A percentile compares a stretch with the other conserved stretches of the same genome.
Evolutionary conservation across 1,284 basidiomycete genomes (phyloP).

Genomic region (Hemileia vastatrix): DNA sequence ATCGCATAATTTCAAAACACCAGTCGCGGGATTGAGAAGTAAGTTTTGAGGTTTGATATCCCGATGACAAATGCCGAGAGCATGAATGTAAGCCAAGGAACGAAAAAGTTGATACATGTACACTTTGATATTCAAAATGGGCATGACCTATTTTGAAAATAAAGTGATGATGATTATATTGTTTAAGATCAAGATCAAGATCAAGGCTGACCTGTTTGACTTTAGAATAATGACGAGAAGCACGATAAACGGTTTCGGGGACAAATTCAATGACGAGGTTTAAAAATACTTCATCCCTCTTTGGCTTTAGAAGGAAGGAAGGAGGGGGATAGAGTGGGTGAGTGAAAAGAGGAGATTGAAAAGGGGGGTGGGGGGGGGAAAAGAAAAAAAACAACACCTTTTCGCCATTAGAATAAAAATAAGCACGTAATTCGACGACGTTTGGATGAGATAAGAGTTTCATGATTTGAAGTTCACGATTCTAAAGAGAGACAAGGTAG

Average conservation of each 20-base stretch:
- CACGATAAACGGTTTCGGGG: conserved; percentile 97
- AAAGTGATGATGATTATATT: not conserved
- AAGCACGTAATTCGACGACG: conserved; percentile 92
- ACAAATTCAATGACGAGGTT: conserved; percentile 99
- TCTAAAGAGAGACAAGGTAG: conserved; percentile 51
- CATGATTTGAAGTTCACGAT: conserved; percentile 99
- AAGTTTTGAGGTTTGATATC: conserved; percentile 99
- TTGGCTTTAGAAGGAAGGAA: conserved; percentile 27
- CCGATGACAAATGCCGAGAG: conserved; percentile 76
- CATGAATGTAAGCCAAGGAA: conserved; percentile 95
- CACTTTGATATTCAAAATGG: conserved; percentile 96
- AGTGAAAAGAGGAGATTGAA: conserved; percentile 3
- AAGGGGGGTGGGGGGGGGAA: conserved; percentile 22
- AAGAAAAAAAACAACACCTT: conserved; percentile 56
- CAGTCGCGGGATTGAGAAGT: conserved; percentile 88
- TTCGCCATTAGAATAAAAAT: conserved; percentile 99
- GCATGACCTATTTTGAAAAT: conserved; percentile 58
- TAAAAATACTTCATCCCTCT: conserved; percentile 99
- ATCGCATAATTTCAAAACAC: conserved; percentile 94
- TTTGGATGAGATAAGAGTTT: conserved; percentile 94
- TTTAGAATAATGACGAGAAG: conserved; percentile 96
- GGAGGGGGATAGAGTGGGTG: conserved; percentile 3
- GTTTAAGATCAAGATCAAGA: not conserved
- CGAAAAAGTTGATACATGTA: conserved; percentile 97
- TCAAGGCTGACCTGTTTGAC: conserved; percentile 65